These are phyloP conservation scores for Salvia miltiorrhiza DNA, from an alignment of 257 asterid species.

Conservation along the genomic window DNA sequence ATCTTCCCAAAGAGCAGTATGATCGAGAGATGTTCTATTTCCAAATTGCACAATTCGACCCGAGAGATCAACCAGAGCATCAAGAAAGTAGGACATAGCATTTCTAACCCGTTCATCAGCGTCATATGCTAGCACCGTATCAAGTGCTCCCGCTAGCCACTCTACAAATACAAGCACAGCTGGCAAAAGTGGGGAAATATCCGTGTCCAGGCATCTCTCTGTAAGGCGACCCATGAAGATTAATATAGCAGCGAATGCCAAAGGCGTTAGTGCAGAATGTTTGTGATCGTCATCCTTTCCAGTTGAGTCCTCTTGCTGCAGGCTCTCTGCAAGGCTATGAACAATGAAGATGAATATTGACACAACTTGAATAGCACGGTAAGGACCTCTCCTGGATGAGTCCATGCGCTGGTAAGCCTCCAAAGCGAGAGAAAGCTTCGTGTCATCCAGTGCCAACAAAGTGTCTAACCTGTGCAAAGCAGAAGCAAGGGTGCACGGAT, in stretches of 20 bases:
- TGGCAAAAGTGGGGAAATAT: constrained; percentile 64
- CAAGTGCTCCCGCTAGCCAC: constrained; percentile 67
- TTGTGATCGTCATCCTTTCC: constrained; percentile 26
- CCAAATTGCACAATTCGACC: constrained; percentile 37
- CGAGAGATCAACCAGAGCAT: constrained; percentile 50
- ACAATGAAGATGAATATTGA: constrained; percentile 63
- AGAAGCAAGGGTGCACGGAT: constrained; percentile 55
- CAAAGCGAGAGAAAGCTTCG: constrained; percentile 40
- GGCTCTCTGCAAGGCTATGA: constrained; percentile 39
- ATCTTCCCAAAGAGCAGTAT: constrained; percentile 85
- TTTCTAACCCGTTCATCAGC: constrained; percentile 52
- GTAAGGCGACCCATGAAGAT: constrained; percentile 63
- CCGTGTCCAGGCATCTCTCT: constrained; percentile 46
- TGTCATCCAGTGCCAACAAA: constrained; percentile 40
- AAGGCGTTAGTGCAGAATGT: constrained; percentile 33
- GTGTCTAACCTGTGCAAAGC: constrained; percentile 57
- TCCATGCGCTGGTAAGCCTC: constrained; percentile 56
- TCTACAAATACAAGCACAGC: constrained; percentile 62
- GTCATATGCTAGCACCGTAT: constrained; percentile 30
- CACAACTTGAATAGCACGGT: constrained; percentile 70
- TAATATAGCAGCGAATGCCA: constrained; percentile 58
- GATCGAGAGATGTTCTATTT: constrained; percentile 18
- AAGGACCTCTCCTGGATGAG: constrained; percentile 64
- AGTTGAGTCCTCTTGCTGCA: constrained; percentile 34
- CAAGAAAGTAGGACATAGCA: constrained; percentile 56